Conservation (phyloP, 2,329 filamentous ascomycete genomes). For the Sarocladiaceae sp. region DNA sequence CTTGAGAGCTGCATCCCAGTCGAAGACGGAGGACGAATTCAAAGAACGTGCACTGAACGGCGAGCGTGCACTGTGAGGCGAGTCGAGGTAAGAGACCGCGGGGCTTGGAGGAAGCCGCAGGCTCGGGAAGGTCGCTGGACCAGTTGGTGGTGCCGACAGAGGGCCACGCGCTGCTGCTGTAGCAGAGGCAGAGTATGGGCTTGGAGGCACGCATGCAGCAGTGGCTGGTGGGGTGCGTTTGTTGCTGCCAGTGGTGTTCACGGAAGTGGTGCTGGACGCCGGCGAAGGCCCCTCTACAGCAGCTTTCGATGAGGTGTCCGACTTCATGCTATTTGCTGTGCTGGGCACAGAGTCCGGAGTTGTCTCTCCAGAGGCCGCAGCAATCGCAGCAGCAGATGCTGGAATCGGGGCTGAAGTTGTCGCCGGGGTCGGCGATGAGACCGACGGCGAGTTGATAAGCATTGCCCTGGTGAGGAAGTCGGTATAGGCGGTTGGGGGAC, state of each 20-base stretch:
- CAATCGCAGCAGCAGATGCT: constrained; percentile 18
- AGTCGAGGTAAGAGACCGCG: constrained; percentile 61
- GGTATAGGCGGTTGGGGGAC: constrained; percentile 82
- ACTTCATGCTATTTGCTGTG: constrained; percentile 51
- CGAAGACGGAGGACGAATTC: constrained; percentile 66
- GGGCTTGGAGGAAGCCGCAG: constrained; percentile 77
- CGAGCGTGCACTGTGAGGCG: constrained; percentile 67
- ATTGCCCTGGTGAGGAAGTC: constrained; percentile 83
- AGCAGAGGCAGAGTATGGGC: constrained; percentile 46
- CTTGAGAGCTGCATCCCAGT: constrained; percentile 73
- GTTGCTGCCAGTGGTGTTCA: constrained; percentile 20
- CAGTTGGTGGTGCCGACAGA: constrained; percentile 57
- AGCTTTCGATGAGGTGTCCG: constrained; percentile 54
- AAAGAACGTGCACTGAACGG: constrained; percentile 67
- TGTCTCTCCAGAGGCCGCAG: constrained; percentile 46
- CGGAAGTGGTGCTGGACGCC: constrained; percentile 30
- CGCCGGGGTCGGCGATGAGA: constrained; percentile 31
- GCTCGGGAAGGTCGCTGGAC: constrained; percentile 58
- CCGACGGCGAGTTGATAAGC: constrained; percentile 62
- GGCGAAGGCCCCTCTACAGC: constrained; percentile 42
- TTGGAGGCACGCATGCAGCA: constrained; percentile 35
- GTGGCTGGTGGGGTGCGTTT: constrained; percentile 30
- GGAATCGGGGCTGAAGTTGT: constrained; percentile 1
- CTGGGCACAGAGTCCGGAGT: constrained; percentile 49
- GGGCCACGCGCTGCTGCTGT: constrained; percentile 24